Conservation (phyloP, 306 rosid genomes). For the Morella rubra region DNA sequence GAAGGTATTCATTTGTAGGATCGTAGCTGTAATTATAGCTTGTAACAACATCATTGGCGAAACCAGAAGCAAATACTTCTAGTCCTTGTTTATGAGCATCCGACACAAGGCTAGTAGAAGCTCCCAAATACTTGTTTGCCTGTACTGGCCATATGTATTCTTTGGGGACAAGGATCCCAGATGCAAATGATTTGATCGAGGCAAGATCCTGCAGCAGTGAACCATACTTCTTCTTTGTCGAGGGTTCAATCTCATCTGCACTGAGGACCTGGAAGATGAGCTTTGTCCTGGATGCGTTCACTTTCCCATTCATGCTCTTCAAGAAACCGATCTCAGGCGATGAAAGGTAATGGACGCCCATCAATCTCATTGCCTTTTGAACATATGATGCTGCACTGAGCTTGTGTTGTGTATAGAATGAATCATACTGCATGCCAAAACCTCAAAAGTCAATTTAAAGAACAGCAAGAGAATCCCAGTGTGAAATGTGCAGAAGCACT, state of each 20-base stretch:
- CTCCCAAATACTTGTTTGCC: slow-evolving; percentile 48
- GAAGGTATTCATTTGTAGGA: slow-evolving; percentile 67
- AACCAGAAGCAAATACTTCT: slow-evolving; percentile 83
- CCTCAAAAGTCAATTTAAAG: not conserved
- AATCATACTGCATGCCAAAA: slow-evolving; percentile 51
- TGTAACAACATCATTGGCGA: slow-evolving; percentile 55
- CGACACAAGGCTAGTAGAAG: slow-evolving; percentile 55
- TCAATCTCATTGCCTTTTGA: slow-evolving; percentile 20
- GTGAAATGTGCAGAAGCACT: not conserved
- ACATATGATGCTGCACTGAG: slow-evolving; percentile 31
- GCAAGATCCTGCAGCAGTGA: slow-evolving; percentile 50
- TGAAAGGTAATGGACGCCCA: slow-evolving; percentile 49
- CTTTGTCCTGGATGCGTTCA: slow-evolving; percentile 46
- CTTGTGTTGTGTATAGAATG: slow-evolving; percentile 51
- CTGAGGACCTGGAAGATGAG: slow-evolving; percentile 61
- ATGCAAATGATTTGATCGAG: slow-evolving; percentile 55
- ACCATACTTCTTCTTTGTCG: slow-evolving; percentile 49
- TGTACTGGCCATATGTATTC: slow-evolving; percentile 62
- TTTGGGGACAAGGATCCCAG: slow-evolving; percentile 85
- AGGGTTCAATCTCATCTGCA: slow-evolving; percentile 47
- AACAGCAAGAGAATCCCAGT: not conserved
- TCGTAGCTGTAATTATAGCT: slow-evolving; percentile 71
- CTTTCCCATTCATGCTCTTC: slow-evolving; percentile 46
- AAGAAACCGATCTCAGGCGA: slow-evolving; percentile 74
- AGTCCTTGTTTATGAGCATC: slow-evolving; percentile 85